Base-by-base conservation (phyloP, 495 filamentous ascomycete genomes). In the Annulohypoxylon nitens region DNA sequence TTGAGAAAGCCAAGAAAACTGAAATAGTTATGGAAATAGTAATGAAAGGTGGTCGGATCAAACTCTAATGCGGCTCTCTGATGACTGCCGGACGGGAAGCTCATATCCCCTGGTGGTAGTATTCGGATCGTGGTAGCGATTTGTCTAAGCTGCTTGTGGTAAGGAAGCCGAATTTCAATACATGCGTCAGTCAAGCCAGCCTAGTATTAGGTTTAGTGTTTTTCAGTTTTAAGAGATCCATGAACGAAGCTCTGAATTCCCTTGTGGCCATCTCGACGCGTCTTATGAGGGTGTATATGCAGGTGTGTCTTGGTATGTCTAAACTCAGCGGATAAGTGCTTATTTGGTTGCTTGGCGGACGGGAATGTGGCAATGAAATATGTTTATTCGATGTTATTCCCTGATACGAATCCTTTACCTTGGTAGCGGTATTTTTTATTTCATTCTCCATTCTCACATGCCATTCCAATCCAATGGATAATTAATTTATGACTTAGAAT, bases 51-150 rank as follows among this genome's bases (percentile, higher is more conserved):
- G 12, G 43, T 47, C 14, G 16, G 16, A 47, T 47, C 43, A 47
- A 47, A 47, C 43, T 47, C 43, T 47, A n/a, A 47, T 47, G 43
- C 14, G 43, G 43, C 43, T 47, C 43, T 47, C 20, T 6, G 9
- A 39, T 12, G 12, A 12, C 2, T 39, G 37, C 37, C 37, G 12
- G 12, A 39, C 8, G 37, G 37, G 37, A 39, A 39, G 37, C 37
- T 39, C 37, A 0, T 10, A 7, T 11, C 9, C 37, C 9, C 12
- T 11, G 2, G 9, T 39, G 37, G 37, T 39, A 12, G 37, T 7
- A 39, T 39, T 39, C 37, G 37, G 8, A 39, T 39, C 1, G 20
- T 23, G 20, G 20, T 1, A 23, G 20, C 20, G 20, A 12, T 39
- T 39, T 39, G 43, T n/a, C 43, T n/a, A 47, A 47, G 12, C 43